Conservation (phyloP, 306 rosid species). For the Biancaea sappan region DNA sequence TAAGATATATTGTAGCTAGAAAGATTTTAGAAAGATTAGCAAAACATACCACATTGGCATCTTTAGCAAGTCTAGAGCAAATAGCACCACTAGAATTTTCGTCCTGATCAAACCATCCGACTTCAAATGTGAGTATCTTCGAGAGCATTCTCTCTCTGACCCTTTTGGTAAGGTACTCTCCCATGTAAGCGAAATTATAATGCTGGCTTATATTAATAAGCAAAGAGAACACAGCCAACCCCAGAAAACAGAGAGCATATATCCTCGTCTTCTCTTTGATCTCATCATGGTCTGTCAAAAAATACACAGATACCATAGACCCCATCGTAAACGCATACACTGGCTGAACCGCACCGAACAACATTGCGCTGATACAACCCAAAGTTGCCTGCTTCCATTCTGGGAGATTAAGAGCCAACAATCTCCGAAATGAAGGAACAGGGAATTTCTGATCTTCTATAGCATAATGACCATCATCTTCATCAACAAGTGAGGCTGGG, state of each 20-base stretch:
- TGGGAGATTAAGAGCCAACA: constrained; percentile 36
- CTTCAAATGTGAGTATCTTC: constrained; percentile 56
- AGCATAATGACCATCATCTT: neutral
- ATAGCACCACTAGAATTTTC: constrained; percentile 50
- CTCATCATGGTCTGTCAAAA: constrained; percentile 41
- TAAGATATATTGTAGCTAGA: no score
- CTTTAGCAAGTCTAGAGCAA: constrained; percentile 57
- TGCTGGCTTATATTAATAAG: constrained; percentile 46
- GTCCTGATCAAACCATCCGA: constrained; percentile 53
- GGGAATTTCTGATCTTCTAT: neutral
- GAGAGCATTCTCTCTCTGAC: constrained; percentile 49
- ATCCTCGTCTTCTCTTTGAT: constrained; percentile 30
- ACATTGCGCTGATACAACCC: constrained; percentile 44
- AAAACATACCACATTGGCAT: constrained; percentile 47
- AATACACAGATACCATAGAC: constrained; percentile 37
- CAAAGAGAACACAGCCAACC: constrained; percentile 31
- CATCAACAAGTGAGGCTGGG: neutral
- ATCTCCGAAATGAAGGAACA: constrained; percentile 38
- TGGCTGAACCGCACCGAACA: constrained; percentile 51
- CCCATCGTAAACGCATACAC: constrained; percentile 38
- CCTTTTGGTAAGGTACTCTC: constrained; percentile 51
- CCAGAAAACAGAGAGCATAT: constrained; percentile 26
- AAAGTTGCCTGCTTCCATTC: constrained; percentile 55
- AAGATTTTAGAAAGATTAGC: neutral
- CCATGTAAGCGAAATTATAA: constrained; percentile 49